Percentiles rank a stretch among this genome's conserved stretches.
Evolutionary conservation across 2,329 filamentous ascomycete species (phyloP).

Genomic region (Ascochyta koolunga): DNA sequence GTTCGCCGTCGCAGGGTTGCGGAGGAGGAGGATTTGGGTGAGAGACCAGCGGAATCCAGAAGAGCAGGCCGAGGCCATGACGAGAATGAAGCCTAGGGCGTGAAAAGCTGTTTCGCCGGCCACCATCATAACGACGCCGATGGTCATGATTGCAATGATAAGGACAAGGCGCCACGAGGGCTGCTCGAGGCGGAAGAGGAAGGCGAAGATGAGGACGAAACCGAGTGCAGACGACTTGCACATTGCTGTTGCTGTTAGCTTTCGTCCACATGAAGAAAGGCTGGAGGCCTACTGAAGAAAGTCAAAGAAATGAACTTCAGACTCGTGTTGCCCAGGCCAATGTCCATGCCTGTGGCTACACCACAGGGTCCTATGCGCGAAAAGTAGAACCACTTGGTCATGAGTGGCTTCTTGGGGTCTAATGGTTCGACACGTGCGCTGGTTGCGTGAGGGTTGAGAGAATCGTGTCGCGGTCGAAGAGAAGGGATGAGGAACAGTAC

Average conservation of each 20-base stretch:
- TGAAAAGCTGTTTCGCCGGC: conserved; percentile 92
- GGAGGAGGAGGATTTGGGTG: conserved; percentile 93
- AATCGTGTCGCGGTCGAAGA: conserved; percentile 70
- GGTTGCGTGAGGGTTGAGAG: conserved; percentile 41
- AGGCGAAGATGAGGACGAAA: conserved; percentile 94
- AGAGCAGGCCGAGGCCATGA: conserved; percentile 93
- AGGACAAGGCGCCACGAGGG: conserved; percentile 83
- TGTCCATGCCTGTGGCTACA: conserved; percentile 89
- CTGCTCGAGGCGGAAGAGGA: conserved; percentile 87
- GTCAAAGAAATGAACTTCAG: conserved; percentile 95
- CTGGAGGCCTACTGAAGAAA: conserved; percentile 71
- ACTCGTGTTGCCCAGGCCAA: conserved; percentile 93
- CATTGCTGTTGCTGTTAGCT: conserved; percentile 66
- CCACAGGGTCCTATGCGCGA: conserved; percentile 92
- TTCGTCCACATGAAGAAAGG: background rate
- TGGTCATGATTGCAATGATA: conserved; percentile 90
- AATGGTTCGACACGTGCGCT: conserved; percentile 38
- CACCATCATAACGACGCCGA: conserved; percentile 97
- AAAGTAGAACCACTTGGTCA: conserved; percentile 90
- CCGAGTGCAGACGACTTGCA: conserved; percentile 97
- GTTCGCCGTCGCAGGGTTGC: conserved; percentile 93
- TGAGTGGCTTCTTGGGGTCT: conserved; percentile 63
- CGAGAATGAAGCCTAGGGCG: conserved; percentile 82
- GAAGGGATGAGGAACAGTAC: conserved; percentile 84
- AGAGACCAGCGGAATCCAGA: conserved; percentile 97